phyloP scores from a whole-genome alignment of 306 rosid species.

The Casuarina glauca region DNA sequence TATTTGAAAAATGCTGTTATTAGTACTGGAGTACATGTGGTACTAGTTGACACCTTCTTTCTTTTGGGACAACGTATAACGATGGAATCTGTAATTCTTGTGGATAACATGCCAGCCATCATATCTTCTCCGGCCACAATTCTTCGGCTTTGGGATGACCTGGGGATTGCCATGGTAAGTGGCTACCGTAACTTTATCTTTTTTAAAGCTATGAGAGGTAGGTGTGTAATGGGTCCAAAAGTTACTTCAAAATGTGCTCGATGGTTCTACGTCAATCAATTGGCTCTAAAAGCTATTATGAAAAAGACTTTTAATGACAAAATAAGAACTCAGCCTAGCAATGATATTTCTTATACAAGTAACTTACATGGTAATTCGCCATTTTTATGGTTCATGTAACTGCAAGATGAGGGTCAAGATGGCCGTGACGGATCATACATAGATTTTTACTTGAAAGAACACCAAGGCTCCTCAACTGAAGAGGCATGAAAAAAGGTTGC shows the following conservation, averaged over 20 bases:
- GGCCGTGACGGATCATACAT: constrained; percentile 45
- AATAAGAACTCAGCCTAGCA: too few relatives aligned
- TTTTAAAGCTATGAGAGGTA: too few relatives aligned
- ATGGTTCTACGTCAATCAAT: too few relatives aligned
- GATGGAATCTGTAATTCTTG: constrained; percentile 8
- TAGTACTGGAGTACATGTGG: constrained; percentile 54
- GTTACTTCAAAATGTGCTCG: too few relatives aligned
- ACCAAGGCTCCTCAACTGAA: constrained; percentile 2
- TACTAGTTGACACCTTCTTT: constrained; percentile 45
- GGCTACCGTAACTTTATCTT: background rate
- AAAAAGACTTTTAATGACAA: too few relatives aligned
- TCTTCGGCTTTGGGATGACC: constrained; percentile 46
- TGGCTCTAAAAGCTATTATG: too few relatives aligned
- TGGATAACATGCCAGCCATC: constrained; percentile 34
- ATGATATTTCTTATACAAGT: too few relatives aligned
- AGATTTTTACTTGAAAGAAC: constrained; percentile 38
- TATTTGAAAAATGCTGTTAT: constrained; percentile 50
- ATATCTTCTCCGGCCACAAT: constrained; percentile 24
- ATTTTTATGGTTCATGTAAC: background rate
- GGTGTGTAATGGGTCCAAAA: too few relatives aligned
- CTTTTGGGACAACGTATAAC: constrained; percentile 40
- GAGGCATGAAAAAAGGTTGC: constrained; percentile 26
- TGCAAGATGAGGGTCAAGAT: constrained; percentile 37
- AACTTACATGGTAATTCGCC: too few relatives aligned
- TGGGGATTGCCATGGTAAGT: constrained; percentile 36